Conservation (phyloP, 768 basidiomycete genomes). For the Tylopilus cervinicoccineus region DNA sequence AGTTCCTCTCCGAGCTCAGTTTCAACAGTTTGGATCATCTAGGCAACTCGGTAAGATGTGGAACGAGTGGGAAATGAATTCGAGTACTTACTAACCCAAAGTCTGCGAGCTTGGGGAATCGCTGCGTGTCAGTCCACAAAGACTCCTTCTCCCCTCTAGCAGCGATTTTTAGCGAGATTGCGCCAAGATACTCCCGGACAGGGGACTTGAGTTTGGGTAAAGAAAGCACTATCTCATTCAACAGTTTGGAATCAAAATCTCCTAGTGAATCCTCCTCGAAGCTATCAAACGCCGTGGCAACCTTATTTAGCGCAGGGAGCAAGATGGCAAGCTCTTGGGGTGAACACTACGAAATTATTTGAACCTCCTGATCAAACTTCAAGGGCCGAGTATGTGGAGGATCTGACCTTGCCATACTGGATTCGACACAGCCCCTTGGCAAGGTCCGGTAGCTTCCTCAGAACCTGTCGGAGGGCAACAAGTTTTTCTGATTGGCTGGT, state of each 20-base stretch:
- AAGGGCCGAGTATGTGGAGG: neutral
- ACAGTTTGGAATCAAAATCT: slow-evolving; percentile 59
- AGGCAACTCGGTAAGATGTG: neutral
- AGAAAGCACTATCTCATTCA: slow-evolving; percentile 66
- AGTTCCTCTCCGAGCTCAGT: slow-evolving; percentile 73
- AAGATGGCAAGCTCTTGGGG: slow-evolving; percentile 78
- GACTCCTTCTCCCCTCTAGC: slow-evolving; percentile 59
- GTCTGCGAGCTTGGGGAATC: slow-evolving; percentile 54
- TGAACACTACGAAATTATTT: slow-evolving; percentile 51
- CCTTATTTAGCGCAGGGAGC: slow-evolving; percentile 68
- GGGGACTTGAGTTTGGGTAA: slow-evolving; percentile 63
- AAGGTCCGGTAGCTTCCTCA: slow-evolving; percentile 81
- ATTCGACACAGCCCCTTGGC: slow-evolving; percentile 82
- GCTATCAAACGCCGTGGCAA: slow-evolving; percentile 59
- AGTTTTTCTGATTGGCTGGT: slow-evolving; percentile 58
- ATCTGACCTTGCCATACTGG: slow-evolving; percentile 80
- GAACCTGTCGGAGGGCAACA: slow-evolving; percentile 59
- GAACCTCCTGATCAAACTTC: neutral
- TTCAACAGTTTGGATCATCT: slow-evolving; percentile 69
- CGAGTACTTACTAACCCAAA: slow-evolving; percentile 46
- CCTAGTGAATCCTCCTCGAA: slow-evolving; percentile 40
- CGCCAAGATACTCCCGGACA: slow-evolving; percentile 48
- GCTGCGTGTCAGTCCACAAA: slow-evolving; percentile 61
- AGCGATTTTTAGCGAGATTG: slow-evolving; percentile 60
- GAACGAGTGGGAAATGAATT: slow-evolving; percentile 18